A percentile compares a stretch with the other conserved stretches of the same genome.
phyloP scores from a whole-genome alignment of 2,329 filamentous ascomycete genomes.

The Fonsecaea pedrosoi region DNA sequence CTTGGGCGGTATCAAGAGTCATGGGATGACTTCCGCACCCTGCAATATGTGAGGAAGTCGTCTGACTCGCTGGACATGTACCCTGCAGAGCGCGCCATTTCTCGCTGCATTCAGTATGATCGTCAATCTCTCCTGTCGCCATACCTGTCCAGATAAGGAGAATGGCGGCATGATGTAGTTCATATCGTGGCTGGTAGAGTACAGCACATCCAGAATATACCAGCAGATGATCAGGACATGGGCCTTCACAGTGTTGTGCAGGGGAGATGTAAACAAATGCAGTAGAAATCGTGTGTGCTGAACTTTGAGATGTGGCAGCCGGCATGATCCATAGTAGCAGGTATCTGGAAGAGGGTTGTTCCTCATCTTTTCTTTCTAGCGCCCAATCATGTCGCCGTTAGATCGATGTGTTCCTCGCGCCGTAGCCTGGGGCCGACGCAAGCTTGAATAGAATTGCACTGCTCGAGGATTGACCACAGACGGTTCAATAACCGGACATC shows the following conservation, averaged over 20 bases:
- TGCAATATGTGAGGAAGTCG: background rate
- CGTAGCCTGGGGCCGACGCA: no score
- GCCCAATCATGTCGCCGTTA: background rate
- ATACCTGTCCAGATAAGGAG: constrained; percentile 7
- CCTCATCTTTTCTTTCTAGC: background rate
- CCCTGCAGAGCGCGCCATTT: constrained; percentile 8
- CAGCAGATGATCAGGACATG: background rate
- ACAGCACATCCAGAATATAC: constrained; percentile 11
- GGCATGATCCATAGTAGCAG: background rate
- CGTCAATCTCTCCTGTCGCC: background rate
- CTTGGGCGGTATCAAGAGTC: background rate
- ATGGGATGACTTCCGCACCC: background rate
- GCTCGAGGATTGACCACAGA: no score
- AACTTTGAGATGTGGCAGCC: background rate
- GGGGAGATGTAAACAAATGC: no score
- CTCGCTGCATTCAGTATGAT: background rate
- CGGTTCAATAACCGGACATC: no score
- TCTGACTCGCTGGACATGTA: background rate
- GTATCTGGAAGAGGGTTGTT: background rate
- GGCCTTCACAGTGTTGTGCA: background rate
- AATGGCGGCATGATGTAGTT: constrained; percentile 15
- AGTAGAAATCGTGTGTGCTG: no score
- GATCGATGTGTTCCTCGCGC: background rate
- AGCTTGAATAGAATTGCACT: no score
- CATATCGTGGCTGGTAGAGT: constrained; percentile 8